These are phyloP conservation scores for Xylaria arbuscula DNA, from an alignment of 2,329 filamentous ascomycete species.

Conservation along the genomic window DNA sequence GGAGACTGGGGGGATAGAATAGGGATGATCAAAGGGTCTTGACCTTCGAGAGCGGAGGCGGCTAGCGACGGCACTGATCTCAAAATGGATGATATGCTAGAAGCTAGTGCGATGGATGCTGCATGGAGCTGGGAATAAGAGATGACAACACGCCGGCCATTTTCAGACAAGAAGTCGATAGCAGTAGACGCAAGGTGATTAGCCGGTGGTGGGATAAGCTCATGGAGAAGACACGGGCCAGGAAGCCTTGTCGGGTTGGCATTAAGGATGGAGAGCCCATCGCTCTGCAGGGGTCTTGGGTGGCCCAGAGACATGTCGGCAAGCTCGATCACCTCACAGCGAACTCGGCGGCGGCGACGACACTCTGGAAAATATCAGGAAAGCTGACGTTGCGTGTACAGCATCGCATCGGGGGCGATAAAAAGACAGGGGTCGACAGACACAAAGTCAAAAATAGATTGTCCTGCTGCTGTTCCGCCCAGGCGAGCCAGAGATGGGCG, in stretches of 20 bases:
- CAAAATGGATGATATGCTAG: constrained; percentile 56
- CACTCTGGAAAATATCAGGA: constrained; percentile 2
- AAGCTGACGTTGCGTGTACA: neutral
- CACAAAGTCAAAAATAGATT: neutral
- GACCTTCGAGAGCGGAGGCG: constrained; percentile 8
- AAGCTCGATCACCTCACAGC: constrained; percentile 5
- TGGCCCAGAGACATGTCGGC: constrained; percentile 26
- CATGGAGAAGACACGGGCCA: constrained; percentile 56
- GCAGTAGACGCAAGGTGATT: constrained; percentile 57
- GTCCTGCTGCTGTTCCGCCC: neutral
- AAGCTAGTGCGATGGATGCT: constrained; percentile 66
- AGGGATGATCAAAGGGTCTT: constrained; percentile 70
- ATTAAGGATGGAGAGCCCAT: constrained; percentile 67
- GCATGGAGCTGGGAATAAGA: constrained; percentile 73
- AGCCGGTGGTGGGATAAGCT: constrained; percentile 66
- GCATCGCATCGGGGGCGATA: constrained; percentile 17
- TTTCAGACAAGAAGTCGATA: constrained; percentile 70
- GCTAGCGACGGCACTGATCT: constrained; percentile 35
- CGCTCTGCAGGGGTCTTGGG: constrained; percentile 20
- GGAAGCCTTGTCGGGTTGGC: constrained; percentile 60
- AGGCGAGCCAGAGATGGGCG: constrained; percentile 4
- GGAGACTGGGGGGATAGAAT: constrained; percentile 81
- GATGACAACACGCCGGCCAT: constrained; percentile 59
- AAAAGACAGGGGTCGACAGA: neutral
- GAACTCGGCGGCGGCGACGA: neutral